Evolutionary conservation across 768 basidiomycete genomes (phyloP), one percentile per base, ranked within the genome.

Genomic region (Boletus sp.): DNA sequence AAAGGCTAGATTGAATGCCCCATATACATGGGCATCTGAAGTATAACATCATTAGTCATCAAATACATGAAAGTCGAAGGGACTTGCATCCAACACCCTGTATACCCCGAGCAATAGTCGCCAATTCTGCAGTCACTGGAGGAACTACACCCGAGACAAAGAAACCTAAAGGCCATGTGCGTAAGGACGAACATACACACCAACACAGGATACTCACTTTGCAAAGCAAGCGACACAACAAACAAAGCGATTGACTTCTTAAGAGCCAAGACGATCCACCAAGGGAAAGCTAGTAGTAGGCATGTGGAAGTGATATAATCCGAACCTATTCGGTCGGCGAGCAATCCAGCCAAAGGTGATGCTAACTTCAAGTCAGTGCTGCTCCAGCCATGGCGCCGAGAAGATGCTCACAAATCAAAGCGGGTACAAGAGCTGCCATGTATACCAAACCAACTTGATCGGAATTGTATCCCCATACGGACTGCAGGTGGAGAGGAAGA

Each of bases 11-110:
- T 89, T 91, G 64, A 88, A 88, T 1, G 82, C 83, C 4, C 83
- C 88, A 61, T 88, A 90, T 4, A 87, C 77, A 61, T 90, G 87
- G 1, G 80, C 88, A 68, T 85, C 88, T 90, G 59, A 29, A 21
- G 25, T 19, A 43, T 47, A 17, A 27, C 10, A 29, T 14, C 39
- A 21, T 58, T 40, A 55, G 38, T 43, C 43, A 40, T 43, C 19
- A 38, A 30, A 56, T 29, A 8, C 21, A 44, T 19, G 21, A 11
- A 51, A 32, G 37, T 29, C 15, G 23, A 34, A n/a, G 37, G 27
- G 14, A 67, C 84, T 65, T 63, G 83, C 87, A 91, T 30, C 88
- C 88, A 35, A 90, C 75, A 4, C 87, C 87, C 34, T 79, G 78
- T 21, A 84, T 77, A 14, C 61, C 67, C 50, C 79, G 71, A 27